Percentiles rank a stretch among this genome's conserved stretches.
Conservation (phyloP, 2,329 filamentous ascomycete species). For the Paecilomyces formosus region DNA sequence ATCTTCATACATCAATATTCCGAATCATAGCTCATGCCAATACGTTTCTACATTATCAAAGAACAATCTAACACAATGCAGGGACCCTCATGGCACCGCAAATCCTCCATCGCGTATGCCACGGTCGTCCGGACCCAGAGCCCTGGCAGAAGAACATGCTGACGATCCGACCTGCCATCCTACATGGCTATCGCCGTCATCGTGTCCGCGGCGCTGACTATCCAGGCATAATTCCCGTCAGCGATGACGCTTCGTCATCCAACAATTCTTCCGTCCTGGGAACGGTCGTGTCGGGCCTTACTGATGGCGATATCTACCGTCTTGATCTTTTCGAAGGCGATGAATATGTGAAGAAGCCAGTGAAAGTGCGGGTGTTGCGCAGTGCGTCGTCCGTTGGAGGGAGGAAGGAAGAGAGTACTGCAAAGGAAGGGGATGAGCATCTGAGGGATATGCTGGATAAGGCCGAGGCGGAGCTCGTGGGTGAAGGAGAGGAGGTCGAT, state of each 20-base stretch:
- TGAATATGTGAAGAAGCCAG: conserved; percentile 56
- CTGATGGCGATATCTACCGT: conserved; percentile 63
- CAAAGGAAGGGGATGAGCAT: conserved; percentile 25
- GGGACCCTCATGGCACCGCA: conserved; percentile 71
- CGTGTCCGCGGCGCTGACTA: conserved; percentile 68
- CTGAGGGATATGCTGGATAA: conserved; percentile 34
- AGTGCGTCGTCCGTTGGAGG: conserved; percentile 13
- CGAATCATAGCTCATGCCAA: neutral
- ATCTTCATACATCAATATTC: neutral
- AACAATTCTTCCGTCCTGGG: conserved; percentile 56
- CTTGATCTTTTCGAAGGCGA: conserved; percentile 76
- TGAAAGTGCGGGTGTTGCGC: conserved; percentile 39
- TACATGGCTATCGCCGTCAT: conserved; percentile 64
- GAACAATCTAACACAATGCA: conserved; percentile 9
- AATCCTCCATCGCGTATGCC: conserved; percentile 79
- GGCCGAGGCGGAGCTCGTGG: conserved; percentile 47
- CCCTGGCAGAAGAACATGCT: conserved; percentile 48
- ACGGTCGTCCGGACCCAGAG: conserved; percentile 49
- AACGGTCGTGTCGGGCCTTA: conserved; percentile 69
- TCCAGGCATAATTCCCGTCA: conserved; percentile 58
- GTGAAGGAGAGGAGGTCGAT: conserved; percentile 38
- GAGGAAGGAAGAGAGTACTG: conserved; percentile 15
- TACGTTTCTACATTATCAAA: neutral
- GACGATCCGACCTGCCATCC: conserved; percentile 65
- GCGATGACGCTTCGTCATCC: neutral